A percentile compares a stretch with the other conserved stretches of the same genome.
Conservation (phyloP, 768 basidiomycete genomes). For the Agrocybe praecox region DNA sequence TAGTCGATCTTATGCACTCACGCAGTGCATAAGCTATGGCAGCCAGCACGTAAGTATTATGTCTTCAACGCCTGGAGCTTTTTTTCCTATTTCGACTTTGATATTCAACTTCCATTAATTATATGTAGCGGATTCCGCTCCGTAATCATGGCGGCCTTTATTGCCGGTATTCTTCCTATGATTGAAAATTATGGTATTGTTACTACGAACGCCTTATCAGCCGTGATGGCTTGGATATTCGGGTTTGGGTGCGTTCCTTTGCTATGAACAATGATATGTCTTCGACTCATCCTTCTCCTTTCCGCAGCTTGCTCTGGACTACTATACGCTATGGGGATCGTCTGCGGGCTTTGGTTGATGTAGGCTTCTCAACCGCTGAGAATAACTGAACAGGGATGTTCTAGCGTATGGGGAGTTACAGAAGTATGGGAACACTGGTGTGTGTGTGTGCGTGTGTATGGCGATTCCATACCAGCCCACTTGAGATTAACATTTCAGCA, state of each 20-base stretch:
- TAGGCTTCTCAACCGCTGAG: constrained; percentile 52
- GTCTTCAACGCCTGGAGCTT: background rate
- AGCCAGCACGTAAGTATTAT: constrained; percentile 43
- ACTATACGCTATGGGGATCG: constrained; percentile 58
- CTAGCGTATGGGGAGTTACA: background rate
- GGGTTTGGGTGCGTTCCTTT: background rate
- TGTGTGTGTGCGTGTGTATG: background rate
- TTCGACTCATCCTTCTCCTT: background rate
- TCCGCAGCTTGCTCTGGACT: constrained; percentile 47
- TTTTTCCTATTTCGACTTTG: background rate
- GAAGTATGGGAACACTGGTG: background rate
- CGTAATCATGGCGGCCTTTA: constrained; percentile 40
- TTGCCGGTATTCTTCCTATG: constrained; percentile 53
- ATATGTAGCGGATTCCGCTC: constrained; percentile 49
- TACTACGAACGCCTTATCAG: constrained; percentile 47
- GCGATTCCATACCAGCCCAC: too few species aligned
- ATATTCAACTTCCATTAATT: background rate
- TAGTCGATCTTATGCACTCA: constrained; percentile 59
- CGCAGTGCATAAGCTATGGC: constrained; percentile 67
- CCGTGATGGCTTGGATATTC: constrained; percentile 42
- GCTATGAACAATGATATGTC: background rate
- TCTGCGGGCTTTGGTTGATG: constrained; percentile 58
- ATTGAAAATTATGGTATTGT: constrained; percentile 56
- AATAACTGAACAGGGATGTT: constrained; percentile 28
- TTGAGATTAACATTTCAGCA: too few species aligned